Base-by-base conservation (phyloP, 2,329 filamentous ascomycete species). In the Xylariales sp. region DNA sequence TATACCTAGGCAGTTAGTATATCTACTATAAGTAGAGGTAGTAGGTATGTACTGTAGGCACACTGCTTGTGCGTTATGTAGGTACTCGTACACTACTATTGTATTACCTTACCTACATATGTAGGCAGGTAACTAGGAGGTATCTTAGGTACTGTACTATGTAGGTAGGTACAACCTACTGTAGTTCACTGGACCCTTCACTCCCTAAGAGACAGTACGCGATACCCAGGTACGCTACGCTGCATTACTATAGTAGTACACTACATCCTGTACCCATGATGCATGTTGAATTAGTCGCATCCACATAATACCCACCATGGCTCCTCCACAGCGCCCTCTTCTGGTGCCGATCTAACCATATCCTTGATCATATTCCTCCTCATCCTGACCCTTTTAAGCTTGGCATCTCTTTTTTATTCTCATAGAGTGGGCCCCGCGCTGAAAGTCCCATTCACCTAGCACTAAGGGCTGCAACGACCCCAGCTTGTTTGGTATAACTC, bases 401-500 rank as follows among this genome's bases (percentile, higher is more conserved):
- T 71, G 67, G 67, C 64, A 55, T 52, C 41, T 48, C 50, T 65
- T 55, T 65, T 62, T 46, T 59, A 41, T 65, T 58, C 54, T 61
- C 48, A 56, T 57, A 67, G 63, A 56, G 68, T 66, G 68, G 62
- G 57, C 65, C 69, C 59, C 64, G 41, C 69, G 62, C 67, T 67
- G 54, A 65, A 50, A 50, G 60, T 56, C 62, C 66, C 67, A 60
- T 53, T 55, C 55, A 53, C 59, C 30, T 45, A 57, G 46, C 45
- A 54, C 57, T 36, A 54, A 45, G 53, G 62, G 18, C 45, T 50
- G 61, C 54, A 36, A 62, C 58, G 57, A 36, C 56, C 62, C 61
- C 54, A 39, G 59, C 39, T 34, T 30, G 58, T 64, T 60, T 67
- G 59, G 62, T 71, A 71, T 71, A 71, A 66, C 69, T 71, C 64